These are phyloP conservation scores for Metarhizium robertsii DNA, from an alignment of 2,329 filamentous ascomycete genomes.

Conservation along the genomic window DNA sequence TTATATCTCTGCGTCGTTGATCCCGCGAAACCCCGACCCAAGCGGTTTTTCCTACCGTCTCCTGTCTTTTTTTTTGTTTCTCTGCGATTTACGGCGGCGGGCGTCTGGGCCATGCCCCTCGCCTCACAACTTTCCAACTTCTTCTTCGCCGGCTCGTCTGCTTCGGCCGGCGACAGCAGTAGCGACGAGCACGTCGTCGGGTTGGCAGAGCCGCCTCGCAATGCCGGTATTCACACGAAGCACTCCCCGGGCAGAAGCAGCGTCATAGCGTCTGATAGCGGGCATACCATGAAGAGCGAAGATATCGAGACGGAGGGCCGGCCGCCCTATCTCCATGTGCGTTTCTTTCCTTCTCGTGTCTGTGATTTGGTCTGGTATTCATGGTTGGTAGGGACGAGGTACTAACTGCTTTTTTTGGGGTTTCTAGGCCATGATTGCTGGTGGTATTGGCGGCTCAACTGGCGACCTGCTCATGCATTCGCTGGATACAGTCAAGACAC, in stretches of 20 bases:
- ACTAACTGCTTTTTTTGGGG: not conserved
- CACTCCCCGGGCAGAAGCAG: conserved; percentile 15
- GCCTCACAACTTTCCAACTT: conserved; percentile 6
- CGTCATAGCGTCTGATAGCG: conserved; percentile 14
- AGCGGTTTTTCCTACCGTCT: not conserved
- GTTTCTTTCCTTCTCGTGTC: conserved; percentile 11
- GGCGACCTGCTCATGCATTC: conserved; percentile 99
- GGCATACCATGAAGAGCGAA: conserved; percentile 25
- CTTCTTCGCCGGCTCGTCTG: conserved; percentile 4
- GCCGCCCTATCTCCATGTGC: conserved; percentile 34
- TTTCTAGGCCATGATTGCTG: conserved; percentile 81
- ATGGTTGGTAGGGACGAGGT: not conserved
- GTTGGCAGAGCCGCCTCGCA: conserved; percentile 14
- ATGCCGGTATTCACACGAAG: conserved; percentile 21
- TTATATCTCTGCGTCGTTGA: not conserved
- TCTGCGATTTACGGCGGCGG: not conserved
- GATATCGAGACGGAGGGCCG: conserved; percentile 33
- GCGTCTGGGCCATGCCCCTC: conserved; percentile 5
- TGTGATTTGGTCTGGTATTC: too few relatives aligned
- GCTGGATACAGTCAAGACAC: conserved; percentile 94
- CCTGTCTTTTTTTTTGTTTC: not conserved
- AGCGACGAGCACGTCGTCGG: conserved; percentile 3
- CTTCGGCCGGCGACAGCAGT: conserved; percentile 8
- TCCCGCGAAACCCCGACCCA: not conserved
- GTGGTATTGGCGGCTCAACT: conserved; percentile 82